These are phyloP conservation scores for Pestalotiopsis fici DNA, from an alignment of 2,329 filamentous ascomycete genomes.

Conservation along the genomic window DNA sequence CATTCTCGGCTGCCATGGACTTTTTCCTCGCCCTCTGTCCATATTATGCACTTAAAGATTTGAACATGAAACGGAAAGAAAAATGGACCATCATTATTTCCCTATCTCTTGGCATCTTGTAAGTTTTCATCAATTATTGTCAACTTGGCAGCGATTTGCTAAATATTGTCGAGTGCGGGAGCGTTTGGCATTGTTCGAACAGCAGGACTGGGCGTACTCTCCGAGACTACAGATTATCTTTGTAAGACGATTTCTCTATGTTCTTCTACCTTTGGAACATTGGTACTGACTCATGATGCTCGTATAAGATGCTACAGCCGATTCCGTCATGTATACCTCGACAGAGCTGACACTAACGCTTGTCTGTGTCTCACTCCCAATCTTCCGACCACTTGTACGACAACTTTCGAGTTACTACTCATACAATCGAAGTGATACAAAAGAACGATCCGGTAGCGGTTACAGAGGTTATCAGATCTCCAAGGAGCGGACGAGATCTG, in stretches of 20 bases:
- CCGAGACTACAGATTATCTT: constrained; percentile 13
- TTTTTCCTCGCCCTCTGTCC: constrained; percentile 19
- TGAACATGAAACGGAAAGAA: constrained; percentile 19
- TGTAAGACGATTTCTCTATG: constrained; percentile 8
- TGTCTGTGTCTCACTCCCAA: constrained; percentile 17
- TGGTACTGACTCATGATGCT: neutral
- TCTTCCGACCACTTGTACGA: constrained; percentile 19
- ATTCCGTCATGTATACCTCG: constrained; percentile 16
- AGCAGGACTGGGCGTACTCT: constrained; percentile 11
- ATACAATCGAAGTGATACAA: neutral
- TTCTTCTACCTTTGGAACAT: no score
- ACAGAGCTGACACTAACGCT: constrained; percentile 18
- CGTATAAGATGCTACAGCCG: constrained; percentile 16
- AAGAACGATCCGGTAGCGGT: neutral
- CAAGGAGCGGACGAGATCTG: neutral
- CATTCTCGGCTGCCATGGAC: constrained; percentile 19
- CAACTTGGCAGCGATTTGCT: neutral
- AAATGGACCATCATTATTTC: constrained; percentile 16
- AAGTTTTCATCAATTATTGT: neutral
- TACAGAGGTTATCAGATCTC: neutral
- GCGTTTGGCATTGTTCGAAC: constrained; percentile 16
- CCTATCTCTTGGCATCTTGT: constrained; percentile 18
- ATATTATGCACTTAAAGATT: constrained; percentile 15
- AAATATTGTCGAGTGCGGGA: constrained; percentile 10
- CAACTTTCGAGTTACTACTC: neutral